Evolutionary conservation across 768 basidiomycete species (phyloP).

Genomic region (Termitomyces sp.): DNA sequence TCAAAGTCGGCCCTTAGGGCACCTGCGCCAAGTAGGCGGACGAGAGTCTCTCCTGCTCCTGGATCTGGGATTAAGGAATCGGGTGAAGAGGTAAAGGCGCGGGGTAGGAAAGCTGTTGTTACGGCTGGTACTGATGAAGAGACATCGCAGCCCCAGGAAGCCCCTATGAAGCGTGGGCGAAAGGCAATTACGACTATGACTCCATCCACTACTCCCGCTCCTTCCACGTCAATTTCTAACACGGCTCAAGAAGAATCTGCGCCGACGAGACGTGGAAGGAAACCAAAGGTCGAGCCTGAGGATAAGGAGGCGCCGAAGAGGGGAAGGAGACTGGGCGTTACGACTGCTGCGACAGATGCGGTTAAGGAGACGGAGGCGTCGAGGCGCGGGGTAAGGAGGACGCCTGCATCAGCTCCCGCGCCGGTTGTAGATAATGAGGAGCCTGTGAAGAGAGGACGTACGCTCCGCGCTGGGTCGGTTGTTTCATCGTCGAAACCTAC

Average conservation of each 20-base stretch:
- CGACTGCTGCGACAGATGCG: not conserved
- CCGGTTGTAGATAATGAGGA: not conserved
- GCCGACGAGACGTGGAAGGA: not conserved
- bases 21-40: not conserved
- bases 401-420: not conserved
- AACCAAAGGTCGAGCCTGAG: conserved; percentile 19
- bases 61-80: not conserved
- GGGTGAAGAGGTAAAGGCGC: not conserved
- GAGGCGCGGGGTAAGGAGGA: not conserved
- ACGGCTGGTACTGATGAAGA: conserved; percentile 7
- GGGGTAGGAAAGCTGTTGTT: conserved; percentile 18
- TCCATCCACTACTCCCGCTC: not conserved
- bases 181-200: conserved; percentile 12
- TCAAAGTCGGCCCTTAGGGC: conserved; percentile 8
- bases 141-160: conserved; percentile 5
- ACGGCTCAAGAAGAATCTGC: not conserved
- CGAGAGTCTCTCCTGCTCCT: not conserved
- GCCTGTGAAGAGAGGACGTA: conserved; percentile 18
- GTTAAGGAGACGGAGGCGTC: not conserved
- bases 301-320: conserved; percentile 8
- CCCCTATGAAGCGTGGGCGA: conserved; percentile 13
- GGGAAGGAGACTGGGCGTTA: conserved; percentile 1
- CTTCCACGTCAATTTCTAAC: not conserved
- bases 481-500: conserved; percentile 5
- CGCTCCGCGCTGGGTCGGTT: conserved; percentile 10